Evolutionary conservation across 2,329 filamentous ascomycete genomes (phyloP).

Genomic region (Xylaria polymorpha): DNA sequence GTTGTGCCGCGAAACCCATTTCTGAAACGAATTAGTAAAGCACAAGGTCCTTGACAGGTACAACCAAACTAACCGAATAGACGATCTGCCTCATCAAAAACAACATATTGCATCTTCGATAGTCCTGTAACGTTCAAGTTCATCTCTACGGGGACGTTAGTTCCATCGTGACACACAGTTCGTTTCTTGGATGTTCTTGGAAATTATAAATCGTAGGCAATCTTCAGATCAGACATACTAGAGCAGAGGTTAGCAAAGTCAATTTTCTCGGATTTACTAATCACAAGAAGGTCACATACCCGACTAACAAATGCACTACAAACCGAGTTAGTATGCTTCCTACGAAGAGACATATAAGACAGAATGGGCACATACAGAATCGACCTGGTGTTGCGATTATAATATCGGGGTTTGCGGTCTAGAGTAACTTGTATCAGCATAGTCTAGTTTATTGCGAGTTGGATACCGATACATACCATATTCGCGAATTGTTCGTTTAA

Average conservation of each 20-base stretch:
- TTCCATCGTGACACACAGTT: not conserved
- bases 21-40: conserved; percentile 53
- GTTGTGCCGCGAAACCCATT: conserved; percentile 95
- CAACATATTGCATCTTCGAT: conserved; percentile 91
- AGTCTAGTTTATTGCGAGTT: not conserved
- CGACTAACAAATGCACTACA: conserved; percentile 33
- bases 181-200: not conserved
- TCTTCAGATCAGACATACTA: conserved; percentile 19
- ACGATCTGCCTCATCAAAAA: conserved; percentile 97
- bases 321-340: conserved; percentile 15
- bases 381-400: conserved; percentile 96
- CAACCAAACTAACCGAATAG: conserved; percentile 70
- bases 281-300: conserved; percentile 12
- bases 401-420: conserved; percentile 90
- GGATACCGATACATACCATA: conserved; percentile 26
- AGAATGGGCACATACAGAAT: conserved; percentile 61
- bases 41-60: not conserved
- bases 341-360: not conserved
- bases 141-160: conserved; percentile 72
- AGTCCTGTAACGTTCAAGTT: conserved; percentile 72
- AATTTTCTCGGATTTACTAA: not conserved
- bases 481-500: conserved; percentile 40
- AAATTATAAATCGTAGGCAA: not conserved
- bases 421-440: conserved; percentile 70
- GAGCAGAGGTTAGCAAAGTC: conserved; percentile 9